phyloP scores from a whole-genome alignment of 2,329 filamentous ascomycete genomes.

The Acarospora socialis region DNA sequence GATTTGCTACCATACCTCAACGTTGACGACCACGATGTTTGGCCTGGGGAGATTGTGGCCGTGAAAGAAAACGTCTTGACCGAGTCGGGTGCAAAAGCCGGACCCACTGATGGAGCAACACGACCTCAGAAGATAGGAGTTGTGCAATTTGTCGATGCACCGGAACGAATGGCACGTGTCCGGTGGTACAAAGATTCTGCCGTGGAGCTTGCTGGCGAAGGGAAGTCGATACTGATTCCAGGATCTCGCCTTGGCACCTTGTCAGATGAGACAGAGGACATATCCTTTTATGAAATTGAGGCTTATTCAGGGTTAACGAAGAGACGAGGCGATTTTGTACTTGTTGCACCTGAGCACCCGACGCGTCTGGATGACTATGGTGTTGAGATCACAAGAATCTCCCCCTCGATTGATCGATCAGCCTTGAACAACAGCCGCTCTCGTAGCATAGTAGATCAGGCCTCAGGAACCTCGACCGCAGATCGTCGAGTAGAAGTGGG shows the following conservation, averaged over 20 bases:
- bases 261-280: slow-evolving; percentile 30
- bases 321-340: slow-evolving; percentile 38
- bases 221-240: slow-evolving; percentile 21
- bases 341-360: slow-evolving; percentile 27
- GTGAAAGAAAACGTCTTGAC: slow-evolving; percentile 25
- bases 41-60: slow-evolving; percentile 42
- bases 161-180: slow-evolving; percentile 41
- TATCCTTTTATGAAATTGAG: slow-evolving; percentile 45
- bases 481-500: too few species aligned
- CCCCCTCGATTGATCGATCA: too few species aligned
- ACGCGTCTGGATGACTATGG: slow-evolving; percentile 6
- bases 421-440: too few species aligned
- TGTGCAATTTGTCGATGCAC: slow-evolving; percentile 40
- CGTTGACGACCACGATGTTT: slow-evolving; percentile 42
- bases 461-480: too few species aligned
- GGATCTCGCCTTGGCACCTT: slow-evolving; percentile 31
- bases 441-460: too few species aligned
- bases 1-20: slow-evolving; percentile 35
- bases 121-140: slow-evolving; percentile 39
- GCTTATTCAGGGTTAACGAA: slow-evolving; percentile 35
- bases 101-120: slow-evolving; percentile 11
- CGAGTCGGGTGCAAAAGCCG: slow-evolving; percentile 8
- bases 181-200: slow-evolving; percentile 36
- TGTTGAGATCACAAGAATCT: neutral
- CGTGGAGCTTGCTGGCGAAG: slow-evolving; percentile 22